These are phyloP conservation scores for Pseudozyma sp. DNA, from an alignment of 1,284 basidiomycete genomes.

Conservation along the genomic window DNA sequence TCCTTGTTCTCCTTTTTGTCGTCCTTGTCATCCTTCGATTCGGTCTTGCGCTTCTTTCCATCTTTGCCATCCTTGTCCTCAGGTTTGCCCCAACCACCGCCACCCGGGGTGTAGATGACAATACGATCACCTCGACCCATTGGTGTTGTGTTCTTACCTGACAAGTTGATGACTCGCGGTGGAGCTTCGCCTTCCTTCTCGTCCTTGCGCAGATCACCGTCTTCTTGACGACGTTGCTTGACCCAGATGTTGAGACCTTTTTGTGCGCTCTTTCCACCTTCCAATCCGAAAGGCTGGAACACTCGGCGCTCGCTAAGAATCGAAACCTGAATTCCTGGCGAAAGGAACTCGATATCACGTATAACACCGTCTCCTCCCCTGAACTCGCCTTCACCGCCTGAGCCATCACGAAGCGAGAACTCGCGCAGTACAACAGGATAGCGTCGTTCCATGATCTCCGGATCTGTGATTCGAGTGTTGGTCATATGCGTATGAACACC, in stretches of 20 bases:
- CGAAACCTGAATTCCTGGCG: slow-evolving; percentile 81
- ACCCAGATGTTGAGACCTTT: slow-evolving; percentile 90
- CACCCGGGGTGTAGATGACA: slow-evolving; percentile 89
- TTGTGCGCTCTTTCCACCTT: slow-evolving; percentile 82
- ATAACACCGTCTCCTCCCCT: slow-evolving; percentile 88
- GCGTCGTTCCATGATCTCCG: slow-evolving; percentile 89
- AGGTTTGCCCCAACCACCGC: slow-evolving; percentile 83
- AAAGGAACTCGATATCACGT: slow-evolving; percentile 87
- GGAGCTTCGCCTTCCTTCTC: slow-evolving; percentile 54
- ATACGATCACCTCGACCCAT: slow-evolving; percentile 87
- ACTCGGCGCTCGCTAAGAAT: slow-evolving; percentile 89
- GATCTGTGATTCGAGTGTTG: slow-evolving; percentile 81
- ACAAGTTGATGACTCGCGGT: slow-evolving; percentile 83
- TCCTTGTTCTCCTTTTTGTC: not conserved
- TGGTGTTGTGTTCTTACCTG: slow-evolving; percentile 85
- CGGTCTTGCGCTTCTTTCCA: not conserved
- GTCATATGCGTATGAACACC: slow-evolving; percentile 80
- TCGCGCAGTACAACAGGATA: slow-evolving; percentile 86
- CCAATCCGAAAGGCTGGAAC: slow-evolving; percentile 87
- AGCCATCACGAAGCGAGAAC: slow-evolving; percentile 82
- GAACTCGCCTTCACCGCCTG: slow-evolving; percentile 82
- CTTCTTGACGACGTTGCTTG: slow-evolving; percentile 78
- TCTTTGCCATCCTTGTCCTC: not conserved
- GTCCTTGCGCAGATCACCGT: slow-evolving; percentile 74
- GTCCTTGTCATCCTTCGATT: slow-evolving; percentile 1